A percentile compares a stretch with the other conserved stretches of the same genome.
These are phyloP conservation scores for Magnolia changhungtana DNA, from an alignment of 164 flowering plant species.

Conservation along the genomic window DNA sequence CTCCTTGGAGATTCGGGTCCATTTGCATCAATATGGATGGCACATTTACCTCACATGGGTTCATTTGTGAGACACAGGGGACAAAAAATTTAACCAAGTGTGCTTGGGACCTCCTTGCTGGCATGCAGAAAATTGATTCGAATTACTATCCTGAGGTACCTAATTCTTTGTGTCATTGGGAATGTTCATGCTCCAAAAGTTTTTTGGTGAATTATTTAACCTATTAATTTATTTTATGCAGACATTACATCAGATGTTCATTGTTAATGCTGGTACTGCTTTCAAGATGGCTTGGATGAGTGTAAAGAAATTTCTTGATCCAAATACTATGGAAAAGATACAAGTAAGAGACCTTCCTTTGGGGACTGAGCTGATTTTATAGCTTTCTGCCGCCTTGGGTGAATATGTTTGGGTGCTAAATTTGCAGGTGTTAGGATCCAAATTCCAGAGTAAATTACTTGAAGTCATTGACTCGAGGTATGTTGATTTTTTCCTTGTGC, in stretches of 20 bases:
- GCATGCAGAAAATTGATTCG: constrained; percentile 70
- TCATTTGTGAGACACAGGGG: constrained; percentile 45
- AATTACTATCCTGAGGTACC: constrained; percentile 89
- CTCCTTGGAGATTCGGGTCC: background rate
- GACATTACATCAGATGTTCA: constrained; percentile 84
- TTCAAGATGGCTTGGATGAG: constrained; percentile 92
- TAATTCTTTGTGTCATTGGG: background rate
- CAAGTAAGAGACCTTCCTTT: constrained; percentile 41
- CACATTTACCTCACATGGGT: background rate
- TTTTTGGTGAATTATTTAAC: background rate
- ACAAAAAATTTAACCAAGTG: constrained; percentile 66
- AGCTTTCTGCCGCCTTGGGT: background rate
- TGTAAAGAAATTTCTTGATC: constrained; percentile 78
- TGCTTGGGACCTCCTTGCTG: constrained; percentile 65
- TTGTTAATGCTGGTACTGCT: constrained; percentile 92
- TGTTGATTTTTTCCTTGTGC: background rate
- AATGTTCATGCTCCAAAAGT: background rate
- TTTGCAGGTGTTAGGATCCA: constrained; percentile 74
- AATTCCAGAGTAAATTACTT: constrained; percentile 55
- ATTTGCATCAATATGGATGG: background rate
- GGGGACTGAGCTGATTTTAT: background rate
- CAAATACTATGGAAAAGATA: constrained; percentile 76
- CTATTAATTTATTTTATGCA: constrained; percentile 20
- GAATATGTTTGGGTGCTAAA: background rate
- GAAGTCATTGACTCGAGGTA: constrained; percentile 82